Evolutionary conservation across 306 rosid species (phyloP), one percentile per base, ranked within the genome.

Genomic region (Cicer judaicum): DNA sequence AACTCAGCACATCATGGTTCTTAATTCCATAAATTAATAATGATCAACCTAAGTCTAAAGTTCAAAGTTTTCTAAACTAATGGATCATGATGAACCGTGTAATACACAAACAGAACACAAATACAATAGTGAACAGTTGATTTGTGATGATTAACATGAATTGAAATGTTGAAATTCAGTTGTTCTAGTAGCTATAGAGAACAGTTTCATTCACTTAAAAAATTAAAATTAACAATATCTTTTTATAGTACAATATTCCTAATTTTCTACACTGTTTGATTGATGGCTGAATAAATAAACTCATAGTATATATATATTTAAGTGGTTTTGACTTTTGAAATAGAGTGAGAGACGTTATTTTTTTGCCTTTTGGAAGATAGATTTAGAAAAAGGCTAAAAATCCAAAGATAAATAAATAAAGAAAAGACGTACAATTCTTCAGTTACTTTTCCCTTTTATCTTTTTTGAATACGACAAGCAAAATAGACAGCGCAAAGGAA

Each of bases 391-490:
- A 29, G 2, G 9, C 15, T 3, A 2, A 48, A 62, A 55, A 56
- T 15, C 46, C 2, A 53, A 0, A 2, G 4, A 12, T 12, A 59
- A 46, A 56, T 2, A 42, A 42, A 77, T 13, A 77, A 68, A 18
- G 10, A 15, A 68, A 24, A 68, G n/a, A 7, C 18, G 72, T 29
- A 42, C 10, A 13, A 6, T 11, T 8, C 6, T 21, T 7, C 29
- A 38, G 52, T 6, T 54, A 54, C 71, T 55, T 48, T 53, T 52
- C 38, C 43, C 46, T 10, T 38, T 73, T 6, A 11, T 7, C 18
- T 29, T 42, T 68, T 60, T 36, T 67, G 65, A 70, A 54, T 76
- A 47, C 53, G 76, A 72, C 76, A 73, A 62, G 55, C 2, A 39
- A 11, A 59, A 65, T 16, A 47, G 56, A 4, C 8, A 64, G 64